phyloP scores from a whole-genome alignment of 1,284 basidiomycete species.

The Hymenochaete sp. region DNA sequence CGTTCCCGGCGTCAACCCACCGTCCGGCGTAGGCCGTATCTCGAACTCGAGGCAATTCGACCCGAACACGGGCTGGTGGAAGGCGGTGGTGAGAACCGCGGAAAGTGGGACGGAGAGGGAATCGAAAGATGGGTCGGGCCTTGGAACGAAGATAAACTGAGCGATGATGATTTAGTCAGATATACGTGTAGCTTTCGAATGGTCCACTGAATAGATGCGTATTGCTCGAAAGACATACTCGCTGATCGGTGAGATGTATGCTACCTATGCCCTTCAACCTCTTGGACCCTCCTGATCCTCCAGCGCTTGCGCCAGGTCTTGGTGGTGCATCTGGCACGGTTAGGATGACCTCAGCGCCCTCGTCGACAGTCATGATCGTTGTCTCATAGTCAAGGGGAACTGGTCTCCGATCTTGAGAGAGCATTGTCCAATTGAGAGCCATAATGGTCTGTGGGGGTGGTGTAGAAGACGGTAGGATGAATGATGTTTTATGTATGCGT shows the following conservation, averaged over 20 bases:
- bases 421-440: slow-evolving; percentile 73
- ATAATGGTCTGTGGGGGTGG: slow-evolving; percentile 30
- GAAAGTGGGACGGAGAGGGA: slow-evolving; percentile 52
- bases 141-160: slow-evolving; percentile 58
- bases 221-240: slow-evolving; percentile 45
- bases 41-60: slow-evolving; percentile 60
- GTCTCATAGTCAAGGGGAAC: slow-evolving; percentile 58
- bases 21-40: slow-evolving; percentile 54
- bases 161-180: too few species aligned
- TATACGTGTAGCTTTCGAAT: neutral
- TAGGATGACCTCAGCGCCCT: slow-evolving; percentile 50
- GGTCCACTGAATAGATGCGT: slow-evolving; percentile 7
- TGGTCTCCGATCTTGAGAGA: slow-evolving; percentile 47
- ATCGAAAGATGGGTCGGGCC: slow-evolving; percentile 36
- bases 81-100: slow-evolving; percentile 56
- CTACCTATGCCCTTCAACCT: slow-evolving; percentile 52
- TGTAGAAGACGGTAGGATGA: neutral
- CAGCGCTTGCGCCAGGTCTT: slow-evolving; percentile 32
- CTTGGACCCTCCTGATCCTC: slow-evolving; percentile 44
- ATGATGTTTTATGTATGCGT: too few species aligned
- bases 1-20: slow-evolving; percentile 56
- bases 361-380: slow-evolving; percentile 45
- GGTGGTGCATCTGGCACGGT: slow-evolving; percentile 47
- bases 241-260: slow-evolving; percentile 58
- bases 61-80: slow-evolving; percentile 65